Evolutionary conservation across 1,139 yeast genomes (phyloP), one percentile per base, ranked within the genome.

Genomic region (Taphrina sp.): DNA sequence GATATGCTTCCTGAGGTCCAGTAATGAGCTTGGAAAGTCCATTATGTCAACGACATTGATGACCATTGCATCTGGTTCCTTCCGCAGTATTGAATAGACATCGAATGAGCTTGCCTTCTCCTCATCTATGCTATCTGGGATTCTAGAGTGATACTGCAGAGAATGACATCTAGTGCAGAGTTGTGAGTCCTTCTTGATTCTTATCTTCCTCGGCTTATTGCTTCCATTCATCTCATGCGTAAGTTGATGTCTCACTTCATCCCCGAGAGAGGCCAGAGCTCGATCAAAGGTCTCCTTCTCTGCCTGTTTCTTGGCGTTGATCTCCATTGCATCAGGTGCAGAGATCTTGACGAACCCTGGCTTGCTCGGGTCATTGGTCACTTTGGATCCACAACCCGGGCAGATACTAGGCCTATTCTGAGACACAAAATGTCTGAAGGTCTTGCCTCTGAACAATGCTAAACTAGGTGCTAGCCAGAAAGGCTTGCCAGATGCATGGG

Each of bases 81-180:
- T 35, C n/a, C 54, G 39, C 16, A 49, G 38, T 17, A 23, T 42
- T n/a, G 31, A 20, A n/a, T 26, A 49, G 24, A 49, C 31, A 28
- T 49, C 46, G 17, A 49, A 49, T 3, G 43, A 20, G n/a, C 33
- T 20, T 3, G 46, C 34, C 31, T 38, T 49, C 23, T 38, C 44
- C 33, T 38, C 46, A 8, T 34, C 54, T 10, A 31, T 10, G 10
- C 39, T 20, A 5, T 33, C 41, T 12, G 37, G 36, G 16, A 49
- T 22, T 5, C 34, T 17, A 17, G 46, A 29, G 35, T 49, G 54
- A 23, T 49, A 37, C 26, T 49, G 29, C 23, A 49, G 17, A 14
- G 54, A 49, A 22, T 49, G 54, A 24, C 54, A 49, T 12, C 54
- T 33, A 7, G 54, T 39, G 19, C 54, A 49, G 1, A 49, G 29